Conservation (phyloP, 2,329 filamentous ascomycete species). For the Colletotrichum melonis region DNA sequence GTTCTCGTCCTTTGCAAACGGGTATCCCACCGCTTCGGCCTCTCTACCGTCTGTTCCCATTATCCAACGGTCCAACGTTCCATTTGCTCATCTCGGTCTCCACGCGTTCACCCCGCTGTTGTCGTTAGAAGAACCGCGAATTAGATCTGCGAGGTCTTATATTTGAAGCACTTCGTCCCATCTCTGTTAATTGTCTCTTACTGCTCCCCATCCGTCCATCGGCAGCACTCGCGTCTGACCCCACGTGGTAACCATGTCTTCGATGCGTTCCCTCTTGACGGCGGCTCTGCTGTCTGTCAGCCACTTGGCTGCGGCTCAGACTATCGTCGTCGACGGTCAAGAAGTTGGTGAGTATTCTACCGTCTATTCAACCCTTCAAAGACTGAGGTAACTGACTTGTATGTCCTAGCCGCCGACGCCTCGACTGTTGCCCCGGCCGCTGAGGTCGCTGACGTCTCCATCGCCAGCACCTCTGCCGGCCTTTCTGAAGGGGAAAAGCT, state of each 20-base stretch:
- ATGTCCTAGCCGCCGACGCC: slow-evolving; percentile 36
- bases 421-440: slow-evolving; percentile 40
- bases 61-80: slow-evolving; percentile 7
- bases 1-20: not conserved
- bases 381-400: slow-evolving; percentile 9
- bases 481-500: slow-evolving; percentile 39
- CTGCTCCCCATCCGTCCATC: slow-evolving; percentile 6
- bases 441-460: slow-evolving; percentile 18
- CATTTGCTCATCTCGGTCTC: slow-evolving; percentile 27
- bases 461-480: slow-evolving; percentile 6
- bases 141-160: slow-evolving; percentile 9
- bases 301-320: slow-evolving; percentile 38
- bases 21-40: slow-evolving; percentile 7
- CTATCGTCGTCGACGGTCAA: slow-evolving; percentile 40
- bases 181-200: not conserved
- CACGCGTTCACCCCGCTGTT: slow-evolving; percentile 13
- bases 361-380: not conserved
- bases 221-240: slow-evolving; percentile 14
- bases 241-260: slow-evolving; percentile 32
- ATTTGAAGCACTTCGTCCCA: slow-evolving; percentile 24
- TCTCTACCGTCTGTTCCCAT: not conserved
- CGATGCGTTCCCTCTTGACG: slow-evolving; percentile 25
- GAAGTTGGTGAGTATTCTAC: slow-evolving; percentile 38
- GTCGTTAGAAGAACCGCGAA: not conserved
- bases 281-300: slow-evolving; percentile 30